These are phyloP conservation scores for Talaromyces proteolyticus DNA, from an alignment of 495 filamentous ascomycete genomes.

Conservation along the genomic window DNA sequence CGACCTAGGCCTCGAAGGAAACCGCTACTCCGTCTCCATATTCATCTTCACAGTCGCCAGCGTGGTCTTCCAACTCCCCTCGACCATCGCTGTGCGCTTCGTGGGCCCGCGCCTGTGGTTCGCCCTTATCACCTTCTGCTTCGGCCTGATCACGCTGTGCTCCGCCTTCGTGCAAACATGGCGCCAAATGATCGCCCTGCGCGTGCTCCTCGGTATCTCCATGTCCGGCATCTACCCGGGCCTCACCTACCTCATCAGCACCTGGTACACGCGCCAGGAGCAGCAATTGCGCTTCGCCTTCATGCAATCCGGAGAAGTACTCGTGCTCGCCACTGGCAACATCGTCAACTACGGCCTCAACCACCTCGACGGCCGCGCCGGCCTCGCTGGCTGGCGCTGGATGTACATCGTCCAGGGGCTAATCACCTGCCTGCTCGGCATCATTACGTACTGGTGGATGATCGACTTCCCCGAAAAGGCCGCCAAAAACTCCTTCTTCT, in stretches of 20 bases:
- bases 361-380: constrained; percentile 50
- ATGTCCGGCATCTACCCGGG: constrained; percentile 69
- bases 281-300: constrained; percentile 73
- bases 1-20: constrained; percentile 60
- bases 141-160: constrained; percentile 67
- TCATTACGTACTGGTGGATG: constrained; percentile 74
- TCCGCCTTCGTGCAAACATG: constrained; percentile 66
- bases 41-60: constrained; percentile 75
- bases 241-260: constrained; percentile 62
- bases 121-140: constrained; percentile 56
- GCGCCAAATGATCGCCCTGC: constrained; percentile 67
- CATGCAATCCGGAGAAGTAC: constrained; percentile 62
- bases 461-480: constrained; percentile 73
- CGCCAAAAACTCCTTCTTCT: constrained; percentile 52
- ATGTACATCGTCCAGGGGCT: constrained; percentile 69
- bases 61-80: constrained; percentile 70
- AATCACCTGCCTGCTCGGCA: constrained; percentile 58
- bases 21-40: constrained; percentile 65
- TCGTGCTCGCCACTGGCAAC: constrained; percentile 62
- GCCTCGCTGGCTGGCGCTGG: constrained; percentile 68
- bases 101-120: constrained; percentile 69
- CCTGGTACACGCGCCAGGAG: constrained; percentile 67
- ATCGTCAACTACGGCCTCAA: constrained; percentile 72
- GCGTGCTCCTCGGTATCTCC: constrained; percentile 63
- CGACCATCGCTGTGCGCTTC: constrained; percentile 62